Conservation (phyloP, 352 stramenopile species). For the Phytopythium mirpurense region DNA sequence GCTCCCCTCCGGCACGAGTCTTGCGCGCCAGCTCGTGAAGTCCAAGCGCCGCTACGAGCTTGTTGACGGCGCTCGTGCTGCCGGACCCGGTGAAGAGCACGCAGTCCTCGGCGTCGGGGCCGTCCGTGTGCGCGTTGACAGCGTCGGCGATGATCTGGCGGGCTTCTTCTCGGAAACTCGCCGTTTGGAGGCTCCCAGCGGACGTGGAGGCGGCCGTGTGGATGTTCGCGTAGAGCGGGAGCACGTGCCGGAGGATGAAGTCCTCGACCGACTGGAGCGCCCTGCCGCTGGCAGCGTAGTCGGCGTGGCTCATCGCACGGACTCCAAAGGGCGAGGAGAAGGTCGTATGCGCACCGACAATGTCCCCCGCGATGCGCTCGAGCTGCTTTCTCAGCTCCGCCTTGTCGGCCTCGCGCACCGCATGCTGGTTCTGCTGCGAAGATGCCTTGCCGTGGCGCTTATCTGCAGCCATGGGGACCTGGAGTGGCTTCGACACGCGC, state of each 20-base stretch:
- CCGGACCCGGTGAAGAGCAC: slow-evolving; percentile 93
- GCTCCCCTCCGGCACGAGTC: slow-evolving; percentile 5
- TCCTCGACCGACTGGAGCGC: slow-evolving; percentile 86
- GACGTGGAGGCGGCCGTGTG: slow-evolving; percentile 90
- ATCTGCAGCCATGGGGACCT: too few species aligned
- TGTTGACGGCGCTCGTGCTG: slow-evolving; percentile 83
- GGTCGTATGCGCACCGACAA: slow-evolving; percentile 47
- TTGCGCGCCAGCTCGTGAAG: slow-evolving; percentile 20
- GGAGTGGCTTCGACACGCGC: too few species aligned
- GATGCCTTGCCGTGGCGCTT: too few species aligned
- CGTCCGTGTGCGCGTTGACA: slow-evolving; percentile 79
- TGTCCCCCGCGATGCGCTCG: slow-evolving; percentile 9
- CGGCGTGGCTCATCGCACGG: slow-evolving; percentile 88
- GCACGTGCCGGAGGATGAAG: slow-evolving; percentile 85
- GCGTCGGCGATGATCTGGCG: slow-evolving; percentile 83
- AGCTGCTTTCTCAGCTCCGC: too few species aligned
- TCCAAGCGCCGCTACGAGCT: slow-evolving; percentile 69
- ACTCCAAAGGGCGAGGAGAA: slow-evolving; percentile 69
- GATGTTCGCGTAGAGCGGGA: slow-evolving; percentile 96
- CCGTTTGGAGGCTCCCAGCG: slow-evolving; percentile 74
- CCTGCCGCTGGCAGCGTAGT: slow-evolving; percentile 93
- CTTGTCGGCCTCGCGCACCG: too few species aligned
- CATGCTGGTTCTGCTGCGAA: too few species aligned
- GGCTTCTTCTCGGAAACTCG: slow-evolving; percentile 93
- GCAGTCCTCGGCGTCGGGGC: slow-evolving; percentile 83